Base-by-base conservation (phyloP, 1,284 basidiomycete genomes). In the Volvariella volvacea region DNA sequence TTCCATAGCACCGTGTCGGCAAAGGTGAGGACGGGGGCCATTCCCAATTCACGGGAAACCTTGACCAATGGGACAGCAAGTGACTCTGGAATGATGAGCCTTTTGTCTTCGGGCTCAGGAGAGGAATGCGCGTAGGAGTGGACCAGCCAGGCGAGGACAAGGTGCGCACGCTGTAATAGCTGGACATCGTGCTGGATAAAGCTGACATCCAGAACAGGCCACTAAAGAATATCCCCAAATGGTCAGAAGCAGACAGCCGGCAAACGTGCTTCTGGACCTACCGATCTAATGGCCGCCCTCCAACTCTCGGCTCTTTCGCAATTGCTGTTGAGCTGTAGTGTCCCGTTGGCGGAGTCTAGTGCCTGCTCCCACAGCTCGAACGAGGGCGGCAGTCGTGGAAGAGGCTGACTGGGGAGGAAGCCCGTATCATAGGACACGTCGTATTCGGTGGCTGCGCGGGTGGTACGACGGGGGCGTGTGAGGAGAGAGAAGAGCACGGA, bases 1-100 rank as follows among this genome's bases (percentile, higher is more conserved):
- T 98, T 97, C 90, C 92, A 99, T 1, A 98, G 75, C 7, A 99
- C 94, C 2, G 89, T 92, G 60, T 96, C 94, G 28, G 95, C 90
- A 58, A 95, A 99, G 0, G 94, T 98, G 47, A 98, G 71, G 49
- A 99, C 79, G 0, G 95, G 95, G 1, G 95, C 92, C 20, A 96
- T 82, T 43, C 83, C 83, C 40, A 99, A 76, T 44, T 78, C 64
- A 12, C 73, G 72, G 3, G 92, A 95, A 41, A 95, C 80, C 17
- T 73, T 61, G 22, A 88, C 77, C 21, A 95, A 72, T 0, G 93
- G 95, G n/a, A 92, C 64, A 0, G 90, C 77, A 36, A 98, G 71
- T 7, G 85, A 74, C 46, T 77, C 73, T 1, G 93, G 94, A 28
- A 96, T 74, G 41, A 73, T 55, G 40, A 79, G 63, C 1, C 69